Conservation (phyloP, 305 asterid genomes). For the Euphrasia arctica region DNA sequence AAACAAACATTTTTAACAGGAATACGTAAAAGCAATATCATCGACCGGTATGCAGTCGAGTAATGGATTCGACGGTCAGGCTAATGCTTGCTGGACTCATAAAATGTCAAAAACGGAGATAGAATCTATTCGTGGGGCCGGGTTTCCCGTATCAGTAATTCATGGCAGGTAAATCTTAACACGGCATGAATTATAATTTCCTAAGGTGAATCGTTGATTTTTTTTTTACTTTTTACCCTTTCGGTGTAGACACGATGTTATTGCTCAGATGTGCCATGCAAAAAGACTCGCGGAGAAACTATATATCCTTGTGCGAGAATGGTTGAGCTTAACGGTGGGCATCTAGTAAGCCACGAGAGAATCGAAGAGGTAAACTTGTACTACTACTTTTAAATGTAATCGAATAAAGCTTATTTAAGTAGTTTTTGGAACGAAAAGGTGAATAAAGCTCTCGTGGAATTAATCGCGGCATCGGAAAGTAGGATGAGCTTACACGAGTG, state of each 20-base stretch:
- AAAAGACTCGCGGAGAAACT: slow-evolving; percentile 71
- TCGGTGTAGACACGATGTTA: slow-evolving; percentile 66
- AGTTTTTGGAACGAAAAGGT: neutral
- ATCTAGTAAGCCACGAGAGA: slow-evolving; percentile 93
- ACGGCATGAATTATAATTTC: slow-evolving; percentile 12
- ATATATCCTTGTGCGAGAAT: slow-evolving; percentile 83
- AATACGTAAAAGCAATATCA: slow-evolving; percentile 85
- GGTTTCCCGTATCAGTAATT: slow-evolving; percentile 78
- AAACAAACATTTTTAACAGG: slow-evolving; percentile 38
- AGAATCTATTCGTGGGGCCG: slow-evolving; percentile 64
- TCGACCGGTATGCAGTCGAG: slow-evolving; percentile 88
- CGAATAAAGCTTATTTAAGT: no score
- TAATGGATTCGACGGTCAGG: slow-evolving; percentile 87
- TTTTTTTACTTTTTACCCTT: slow-evolving; percentile 1
- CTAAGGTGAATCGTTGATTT: neutral
- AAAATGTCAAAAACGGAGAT: slow-evolving; percentile 53
- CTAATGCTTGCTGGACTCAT: slow-evolving; percentile 97
- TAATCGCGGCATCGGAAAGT: slow-evolving; percentile 1
- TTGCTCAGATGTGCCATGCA: slow-evolving; percentile 94
- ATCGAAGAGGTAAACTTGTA: slow-evolving; percentile 66
- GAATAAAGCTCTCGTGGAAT: neutral
- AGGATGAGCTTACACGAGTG: neutral
- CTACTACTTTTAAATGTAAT: no score
- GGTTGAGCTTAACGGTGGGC: slow-evolving; percentile 97
- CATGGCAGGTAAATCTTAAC: slow-evolving; percentile 75